Evolutionary conservation across 257 asterid species (phyloP), one percentile per base, ranked within the genome.

Genomic region (Nicotiana attenuata): DNA sequence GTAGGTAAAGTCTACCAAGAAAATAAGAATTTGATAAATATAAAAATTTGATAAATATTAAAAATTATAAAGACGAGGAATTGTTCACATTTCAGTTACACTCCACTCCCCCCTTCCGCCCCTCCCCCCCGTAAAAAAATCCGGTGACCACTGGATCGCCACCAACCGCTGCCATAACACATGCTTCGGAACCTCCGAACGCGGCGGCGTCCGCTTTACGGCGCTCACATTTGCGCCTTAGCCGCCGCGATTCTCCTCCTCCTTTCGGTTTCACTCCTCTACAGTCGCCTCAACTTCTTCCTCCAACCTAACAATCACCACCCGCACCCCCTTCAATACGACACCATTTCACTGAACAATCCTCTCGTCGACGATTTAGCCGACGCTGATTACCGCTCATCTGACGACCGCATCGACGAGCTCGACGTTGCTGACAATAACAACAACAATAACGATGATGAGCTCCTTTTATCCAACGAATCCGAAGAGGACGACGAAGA

Each of bases 321-420:
- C 52, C 90, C 80, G 81, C 89, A 87, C 56, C 88, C 84, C 85
- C 81, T 91, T 60, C 91, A 83, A 57, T 87, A 86, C 89, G 89
- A 89, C 80, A 61, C 84, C 55, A 69, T 77, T 65, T 80, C 88
- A 31, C 80, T 87, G 73, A 83, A 86, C 78, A 86, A 92, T 31
- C 93, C 94, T 9, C 97, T 96, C 71, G 89, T 94, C 78, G 95
- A 91, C 85, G 97, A 94, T 84, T 85, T 91, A 78, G 94, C 92
- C 14, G 97, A 93, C 20, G 61, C 92, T 22, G 85, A 76, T 89
- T 87, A 84, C 84, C 83, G 77, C 10, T 81, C 83, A 68, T 84
- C 94, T 67, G 98, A 91, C n/a, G 99, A 96, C 61, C 99, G 97
- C 82, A 96, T 96, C 53, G 99, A 96, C 86, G 97, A 91, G 87